A percentile compares a stretch with the other conserved stretches of the same genome.
Evolutionary conservation across 805 yeast species (phyloP).

Genomic region (Schwanniomyces polymorphus): DNA sequence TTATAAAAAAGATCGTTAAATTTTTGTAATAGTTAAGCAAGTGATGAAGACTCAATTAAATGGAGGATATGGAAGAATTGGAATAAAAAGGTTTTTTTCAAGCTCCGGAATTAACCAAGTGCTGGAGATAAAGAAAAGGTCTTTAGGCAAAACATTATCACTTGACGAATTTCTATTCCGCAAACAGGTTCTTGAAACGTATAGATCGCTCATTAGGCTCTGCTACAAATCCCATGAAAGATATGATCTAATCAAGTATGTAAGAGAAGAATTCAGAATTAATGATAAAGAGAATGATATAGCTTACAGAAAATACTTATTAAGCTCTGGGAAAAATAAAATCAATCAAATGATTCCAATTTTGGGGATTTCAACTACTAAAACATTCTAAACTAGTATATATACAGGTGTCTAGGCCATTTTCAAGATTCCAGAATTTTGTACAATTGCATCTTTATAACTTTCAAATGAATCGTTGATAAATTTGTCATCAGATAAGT

Average conservation of each 20-base stretch:
- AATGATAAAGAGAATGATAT: slow-evolving; percentile 27
- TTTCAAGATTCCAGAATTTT: slow-evolving; percentile 1
- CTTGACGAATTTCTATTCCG: slow-evolving; percentile 43
- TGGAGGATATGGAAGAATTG: too few species aligned
- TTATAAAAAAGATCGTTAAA: too few species aligned
- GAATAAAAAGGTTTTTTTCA: background rate
- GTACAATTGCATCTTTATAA: slow-evolving; percentile 5
- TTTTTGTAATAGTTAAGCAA: too few species aligned
- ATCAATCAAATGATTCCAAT: slow-evolving; percentile 25
- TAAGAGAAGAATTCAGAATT: slow-evolving; percentile 33
- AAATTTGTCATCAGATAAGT: background rate
- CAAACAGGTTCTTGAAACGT: slow-evolving; percentile 29
- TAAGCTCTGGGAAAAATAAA: slow-evolving; percentile 30
- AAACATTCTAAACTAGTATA: background rate
- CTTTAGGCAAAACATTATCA: slow-evolving; percentile 17
- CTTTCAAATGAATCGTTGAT: slow-evolving; percentile 1
- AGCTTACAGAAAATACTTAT: slow-evolving; percentile 35
- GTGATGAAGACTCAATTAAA: too few species aligned
- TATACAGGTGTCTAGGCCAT: background rate
- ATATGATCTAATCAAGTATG: slow-evolving; percentile 29
- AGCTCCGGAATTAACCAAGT: background rate
- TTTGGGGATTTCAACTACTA: slow-evolving; percentile 12
- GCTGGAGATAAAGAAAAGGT: background rate
- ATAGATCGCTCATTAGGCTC: slow-evolving; percentile 31
- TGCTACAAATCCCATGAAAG: slow-evolving; percentile 38